phyloP scores from a whole-genome alignment of 2,329 filamentous ascomycete genomes.

The Scedosporium aurantiacum region DNA sequence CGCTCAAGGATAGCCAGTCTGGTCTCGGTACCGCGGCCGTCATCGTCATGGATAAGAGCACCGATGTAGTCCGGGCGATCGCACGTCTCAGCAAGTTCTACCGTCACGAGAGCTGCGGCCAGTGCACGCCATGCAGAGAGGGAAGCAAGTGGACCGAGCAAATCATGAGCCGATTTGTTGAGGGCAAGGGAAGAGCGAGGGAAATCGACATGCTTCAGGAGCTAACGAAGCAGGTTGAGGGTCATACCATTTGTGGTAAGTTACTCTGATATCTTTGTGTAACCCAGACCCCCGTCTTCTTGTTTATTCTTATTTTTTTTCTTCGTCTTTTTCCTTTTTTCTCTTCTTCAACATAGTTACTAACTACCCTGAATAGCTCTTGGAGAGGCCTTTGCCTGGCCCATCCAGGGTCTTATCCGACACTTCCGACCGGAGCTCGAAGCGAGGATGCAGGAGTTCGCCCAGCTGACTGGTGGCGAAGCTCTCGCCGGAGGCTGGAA shows the following conservation, averaged over 20 bases:
- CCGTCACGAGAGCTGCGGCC: conserved; percentile 94
- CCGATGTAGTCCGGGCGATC: conserved; percentile 91
- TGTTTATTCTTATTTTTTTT: neutral
- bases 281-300: neutral
- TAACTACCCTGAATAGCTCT: conserved; percentile 46
- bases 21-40: conserved; percentile 95
- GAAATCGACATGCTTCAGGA: conserved; percentile 99
- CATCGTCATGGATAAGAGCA: conserved; percentile 98
- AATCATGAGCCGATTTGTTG: conserved; percentile 95
- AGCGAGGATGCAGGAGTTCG: conserved; percentile 75
- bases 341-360: conserved; percentile 8
- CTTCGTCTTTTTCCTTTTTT: neutral
- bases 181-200: conserved; percentile 73
- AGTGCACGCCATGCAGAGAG: conserved; percentile 99
- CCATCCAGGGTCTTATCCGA: conserved; percentile 92
- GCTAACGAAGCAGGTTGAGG: conserved; percentile 97
- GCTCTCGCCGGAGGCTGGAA: conserved; percentile 82
- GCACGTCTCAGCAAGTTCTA: conserved; percentile 92
- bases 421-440: conserved; percentile 97
- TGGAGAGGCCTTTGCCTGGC: conserved; percentile 97
- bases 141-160: conserved; percentile 98
- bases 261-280: conserved; percentile 12
- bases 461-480: conserved; percentile 59
- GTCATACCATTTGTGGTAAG: conserved; percentile 93
- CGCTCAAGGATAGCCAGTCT: conserved; percentile 92